These are phyloP conservation scores for Nitzschia palea DNA, from an alignment of 108 stramenopile genomes.

Conservation along the genomic window DNA sequence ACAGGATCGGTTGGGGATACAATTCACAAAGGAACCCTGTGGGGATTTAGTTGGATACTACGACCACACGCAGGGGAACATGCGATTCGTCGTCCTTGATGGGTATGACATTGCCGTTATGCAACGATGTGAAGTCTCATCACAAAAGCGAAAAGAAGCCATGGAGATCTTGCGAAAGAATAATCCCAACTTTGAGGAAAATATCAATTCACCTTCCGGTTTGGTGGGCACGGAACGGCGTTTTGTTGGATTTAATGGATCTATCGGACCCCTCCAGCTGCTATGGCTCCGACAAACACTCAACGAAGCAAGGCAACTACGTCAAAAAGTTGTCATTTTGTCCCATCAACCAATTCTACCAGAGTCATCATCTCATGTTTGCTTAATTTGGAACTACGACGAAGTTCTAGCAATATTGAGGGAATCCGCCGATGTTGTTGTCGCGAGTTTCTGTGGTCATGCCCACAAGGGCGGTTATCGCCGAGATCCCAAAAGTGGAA, in stretches of 20 bases:
- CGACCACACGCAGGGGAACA: conserved; percentile 6
- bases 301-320: conserved; percentile 30
- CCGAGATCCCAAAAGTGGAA: conserved; percentile 66
- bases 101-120: conserved; percentile 70
- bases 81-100: conserved; percentile 74
- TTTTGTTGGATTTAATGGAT: conserved; percentile 88
- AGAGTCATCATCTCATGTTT: conserved; percentile 53
- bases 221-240: conserved; percentile 56
- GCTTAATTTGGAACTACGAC: conserved; percentile 81
- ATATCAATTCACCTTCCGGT: conserved; percentile 76
- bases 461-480: conserved; percentile 84
- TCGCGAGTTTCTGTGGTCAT: conserved; percentile 77
- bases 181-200: conserved; percentile 71
- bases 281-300: conserved; percentile 64
- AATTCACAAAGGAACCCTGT: conserved; percentile 55
- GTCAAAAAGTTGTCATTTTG: conserved; percentile 65
- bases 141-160: conserved; percentile 54
- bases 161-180: conserved; percentile 45
- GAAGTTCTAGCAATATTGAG: conserved; percentile 59
- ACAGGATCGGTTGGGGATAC: conserved; percentile 57
- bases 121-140: conserved; percentile 51
- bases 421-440: conserved; percentile 57
- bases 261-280: conserved; percentile 61
- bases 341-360: conserved; percentile 84
- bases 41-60: conserved; percentile 42